These are phyloP conservation scores for Sphagnum tenellum DNA, from an alignment of 225 moss, liverwort and hornwort genomes.

Conservation along the genomic window DNA sequence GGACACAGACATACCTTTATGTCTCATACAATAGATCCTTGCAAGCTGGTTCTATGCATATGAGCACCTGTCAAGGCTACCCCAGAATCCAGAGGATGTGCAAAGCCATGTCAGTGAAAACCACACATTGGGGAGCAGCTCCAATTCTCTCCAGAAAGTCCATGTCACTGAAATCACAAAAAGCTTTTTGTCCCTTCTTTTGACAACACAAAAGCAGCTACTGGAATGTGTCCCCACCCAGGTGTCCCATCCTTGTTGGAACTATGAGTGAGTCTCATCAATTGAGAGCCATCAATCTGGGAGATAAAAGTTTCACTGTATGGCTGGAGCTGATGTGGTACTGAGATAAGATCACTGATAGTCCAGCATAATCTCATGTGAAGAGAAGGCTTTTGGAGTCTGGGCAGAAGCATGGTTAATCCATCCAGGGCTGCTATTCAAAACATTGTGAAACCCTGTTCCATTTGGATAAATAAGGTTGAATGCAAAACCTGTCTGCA, in stretches of 20 bases:
- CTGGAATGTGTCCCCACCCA: conserved; percentile 33
- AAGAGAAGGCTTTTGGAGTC: conserved; percentile 48
- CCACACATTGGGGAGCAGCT: too few species aligned
- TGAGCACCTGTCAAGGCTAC: too few species aligned
- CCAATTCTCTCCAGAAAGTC: too few species aligned
- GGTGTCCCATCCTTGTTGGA: conserved; percentile 60
- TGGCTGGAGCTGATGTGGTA: conserved; percentile 37
- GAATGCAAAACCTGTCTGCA: conserved; percentile 12
- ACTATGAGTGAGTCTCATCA: conserved; percentile 63
- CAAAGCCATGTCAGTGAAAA: too few species aligned
- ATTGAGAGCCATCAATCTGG: conserved; percentile 52
- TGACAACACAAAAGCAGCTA: neutral
- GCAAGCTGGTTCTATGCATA: too few species aligned
- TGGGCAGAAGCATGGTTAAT: conserved; percentile 64
- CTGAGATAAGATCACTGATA: conserved; percentile 61
- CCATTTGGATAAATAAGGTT: conserved; percentile 65
- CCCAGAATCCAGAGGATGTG: too few species aligned
- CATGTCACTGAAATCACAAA: too few species aligned
- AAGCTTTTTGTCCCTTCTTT: too few species aligned
- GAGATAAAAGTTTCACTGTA: conserved; percentile 59
- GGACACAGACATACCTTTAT: too few species aligned
- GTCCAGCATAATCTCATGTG: conserved; percentile 57
- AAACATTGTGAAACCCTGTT: conserved; percentile 51
- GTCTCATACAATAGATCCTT: too few species aligned
- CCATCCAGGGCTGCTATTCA: conserved; percentile 22